Percentiles rank a stretch among this genome's conserved stretches.
Evolutionary conservation across 257 asterid species (phyloP).

Genomic region (Solanum pimpinellifolium): DNA sequence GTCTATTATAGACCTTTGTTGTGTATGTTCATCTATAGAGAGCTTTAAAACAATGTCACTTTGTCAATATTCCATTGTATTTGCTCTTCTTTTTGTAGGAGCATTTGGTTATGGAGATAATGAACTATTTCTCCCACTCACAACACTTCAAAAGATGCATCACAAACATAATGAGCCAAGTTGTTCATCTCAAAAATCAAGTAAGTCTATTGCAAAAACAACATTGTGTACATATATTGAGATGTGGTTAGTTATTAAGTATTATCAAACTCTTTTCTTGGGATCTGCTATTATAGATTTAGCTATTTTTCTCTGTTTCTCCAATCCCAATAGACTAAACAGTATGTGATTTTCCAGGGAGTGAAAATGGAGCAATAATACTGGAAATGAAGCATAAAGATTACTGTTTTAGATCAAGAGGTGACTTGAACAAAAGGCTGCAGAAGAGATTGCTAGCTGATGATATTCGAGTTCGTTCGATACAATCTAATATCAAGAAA

Average conservation of each 20-base stretch:
- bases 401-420: slow-evolving; percentile 20
- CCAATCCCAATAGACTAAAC: not conserved
- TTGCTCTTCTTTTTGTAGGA: slow-evolving; percentile 12
- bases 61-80: not conserved
- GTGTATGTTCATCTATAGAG: not conserved
- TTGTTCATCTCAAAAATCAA: slow-evolving; percentile 35
- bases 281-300: not conserved
- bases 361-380: slow-evolving; percentile 48
- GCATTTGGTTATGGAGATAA: slow-evolving; percentile 23
- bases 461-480: slow-evolving; percentile 35
- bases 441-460: slow-evolving; percentile 25
- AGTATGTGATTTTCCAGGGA: slow-evolving; percentile 27
- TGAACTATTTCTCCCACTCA: slow-evolving; percentile 28
- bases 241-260: not conserved
- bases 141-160: slow-evolving; percentile 13
- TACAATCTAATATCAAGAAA: slow-evolving; percentile 43
- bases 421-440: slow-evolving; percentile 19
- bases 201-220: slow-evolving; percentile 25
- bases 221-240: not conserved
- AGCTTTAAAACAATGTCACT: not conserved
- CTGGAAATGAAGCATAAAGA: slow-evolving; percentile 66
- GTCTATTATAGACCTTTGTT: not conserved
- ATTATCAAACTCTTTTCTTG: not conserved
- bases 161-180: not conserved
- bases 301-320: not conserved